Percentiles rank a stretch among this genome's conserved stretches.
phyloP scores from a whole-genome alignment of 2,329 filamentous ascomycete species.

The Aspergillus sp. region DNA sequence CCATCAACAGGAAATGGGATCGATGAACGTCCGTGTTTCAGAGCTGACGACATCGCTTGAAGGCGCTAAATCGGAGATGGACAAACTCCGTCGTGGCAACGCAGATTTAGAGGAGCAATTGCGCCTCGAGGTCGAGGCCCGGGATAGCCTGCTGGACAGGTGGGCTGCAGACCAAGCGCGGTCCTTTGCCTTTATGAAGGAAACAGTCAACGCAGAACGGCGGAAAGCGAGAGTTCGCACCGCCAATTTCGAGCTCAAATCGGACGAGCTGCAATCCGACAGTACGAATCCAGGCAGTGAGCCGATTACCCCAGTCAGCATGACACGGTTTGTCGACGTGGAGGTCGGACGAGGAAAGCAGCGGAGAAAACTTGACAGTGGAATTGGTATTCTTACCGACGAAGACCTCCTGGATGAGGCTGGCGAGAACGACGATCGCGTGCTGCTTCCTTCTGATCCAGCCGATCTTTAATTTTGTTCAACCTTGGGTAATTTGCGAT shows the following conservation, averaged over 20 bases:
- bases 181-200: constrained; percentile 34
- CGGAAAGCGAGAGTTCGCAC: constrained; percentile 39
- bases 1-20: constrained; percentile 37
- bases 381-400: constrained; percentile 36
- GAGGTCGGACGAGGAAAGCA: constrained; percentile 40
- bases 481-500: constrained; percentile 1
- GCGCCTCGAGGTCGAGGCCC: constrained; percentile 37
- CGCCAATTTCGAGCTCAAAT: constrained; percentile 42
- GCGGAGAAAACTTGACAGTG: constrained; percentile 40
- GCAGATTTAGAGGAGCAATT: constrained; percentile 38
- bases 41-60: constrained; percentile 42
- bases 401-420: constrained; percentile 33
- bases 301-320: constrained; percentile 45
- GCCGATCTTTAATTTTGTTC: constrained; percentile 18
- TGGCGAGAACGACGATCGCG: constrained; percentile 16
- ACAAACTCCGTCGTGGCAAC: constrained; percentile 37
- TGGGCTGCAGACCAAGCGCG: constrained; percentile 35
- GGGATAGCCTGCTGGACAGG: constrained; percentile 32
- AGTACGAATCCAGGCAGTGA: constrained; percentile 32
- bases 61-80: constrained; percentile 34
- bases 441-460: constrained; percentile 26
- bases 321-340: constrained; percentile 44
- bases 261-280: constrained; percentile 36
- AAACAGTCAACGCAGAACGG: constrained; percentile 40
- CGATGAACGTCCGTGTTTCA: constrained; percentile 43